Evolutionary conservation across 2,329 filamentous ascomycete species (phyloP).

Genomic region (Ophiostoma piceae): DNA sequence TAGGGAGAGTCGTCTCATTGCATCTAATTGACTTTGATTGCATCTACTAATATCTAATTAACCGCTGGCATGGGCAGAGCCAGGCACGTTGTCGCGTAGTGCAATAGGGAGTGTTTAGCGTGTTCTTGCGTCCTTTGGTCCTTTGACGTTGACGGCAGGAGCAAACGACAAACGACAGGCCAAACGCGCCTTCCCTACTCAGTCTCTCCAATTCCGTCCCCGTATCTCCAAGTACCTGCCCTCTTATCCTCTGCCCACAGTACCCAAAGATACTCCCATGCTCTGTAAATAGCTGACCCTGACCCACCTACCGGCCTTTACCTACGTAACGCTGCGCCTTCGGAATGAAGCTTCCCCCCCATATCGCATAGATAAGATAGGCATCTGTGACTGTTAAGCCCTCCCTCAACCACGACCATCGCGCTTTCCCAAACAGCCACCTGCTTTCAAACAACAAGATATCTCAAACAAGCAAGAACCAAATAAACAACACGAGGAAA

Average conservation of each 20-base stretch:
- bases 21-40: background rate
- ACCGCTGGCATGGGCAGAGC: background rate
- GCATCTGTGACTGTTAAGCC: background rate
- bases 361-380: conserved; percentile 13
- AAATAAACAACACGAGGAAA: background rate
- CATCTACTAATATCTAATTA: background rate
- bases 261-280: background rate
- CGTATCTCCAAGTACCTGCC: background rate
- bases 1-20: background rate
- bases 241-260: background rate
- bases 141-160: background rate
- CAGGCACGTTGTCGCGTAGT: background rate
- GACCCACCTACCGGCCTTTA: conserved; percentile 18
- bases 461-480: background rate
- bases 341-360: conserved; percentile 7
- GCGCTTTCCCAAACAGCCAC: conserved; percentile 2
- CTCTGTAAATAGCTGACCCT: conserved; percentile 6
- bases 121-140: background rate
- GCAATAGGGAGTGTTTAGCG: background rate
- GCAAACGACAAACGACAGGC: conserved; percentile 6
- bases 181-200: background rate
- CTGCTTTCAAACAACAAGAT: background rate
- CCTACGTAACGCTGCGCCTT: conserved; percentile 23
- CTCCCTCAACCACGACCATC: background rate
- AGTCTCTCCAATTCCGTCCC: background rate